Percentiles rank a stretch among this genome's conserved stretches.
phyloP scores from a whole-genome alignment of 164 flowering plant genomes.

The Liquidambar formosana region DNA sequence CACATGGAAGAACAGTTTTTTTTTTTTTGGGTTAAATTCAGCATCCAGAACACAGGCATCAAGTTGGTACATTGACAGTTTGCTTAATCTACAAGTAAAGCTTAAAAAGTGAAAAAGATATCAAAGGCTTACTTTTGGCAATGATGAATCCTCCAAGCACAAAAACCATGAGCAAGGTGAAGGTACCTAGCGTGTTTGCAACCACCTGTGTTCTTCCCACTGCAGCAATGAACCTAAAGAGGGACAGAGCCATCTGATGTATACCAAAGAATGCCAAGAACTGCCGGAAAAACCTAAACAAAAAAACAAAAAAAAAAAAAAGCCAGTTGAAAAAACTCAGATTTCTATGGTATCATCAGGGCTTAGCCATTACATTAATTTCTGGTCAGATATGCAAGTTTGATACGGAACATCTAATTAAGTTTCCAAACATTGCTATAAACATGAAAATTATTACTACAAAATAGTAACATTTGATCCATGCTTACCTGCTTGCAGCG shows the following conservation, averaged over 20 bases:
- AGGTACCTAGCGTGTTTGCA: constrained; percentile 43
- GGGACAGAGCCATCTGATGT: constrained; percentile 61
- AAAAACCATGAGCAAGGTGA: constrained; percentile 43
- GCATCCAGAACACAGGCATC: too few species aligned
- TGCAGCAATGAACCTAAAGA: constrained; percentile 64
- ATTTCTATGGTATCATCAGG: too few species aligned
- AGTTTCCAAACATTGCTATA: neutral
- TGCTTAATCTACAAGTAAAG: neutral
- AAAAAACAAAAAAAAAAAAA: too few species aligned
- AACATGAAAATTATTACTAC: neutral
- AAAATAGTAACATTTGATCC: neutral
- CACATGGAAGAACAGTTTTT: neutral
- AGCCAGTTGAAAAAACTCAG: too few species aligned
- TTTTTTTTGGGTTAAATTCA: too few species aligned
- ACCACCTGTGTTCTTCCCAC: constrained; percentile 58
- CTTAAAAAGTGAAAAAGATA: neutral
- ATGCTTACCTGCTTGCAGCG: constrained; percentile 42
- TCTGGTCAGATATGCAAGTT: too few species aligned
- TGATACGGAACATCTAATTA: too few species aligned
- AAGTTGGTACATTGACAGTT: neutral
- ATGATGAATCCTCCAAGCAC: constrained; percentile 62
- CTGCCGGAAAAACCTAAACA: constrained; percentile 59
- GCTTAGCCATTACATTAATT: too few species aligned
- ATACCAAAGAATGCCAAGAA: constrained; percentile 48
- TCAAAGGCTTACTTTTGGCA: constrained; percentile 38